Percentiles rank a stretch among this genome's conserved stretches.
Evolutionary conservation across 306 rosid species (phyloP).

Genomic region (Macrotyloma uniflorum): DNA sequence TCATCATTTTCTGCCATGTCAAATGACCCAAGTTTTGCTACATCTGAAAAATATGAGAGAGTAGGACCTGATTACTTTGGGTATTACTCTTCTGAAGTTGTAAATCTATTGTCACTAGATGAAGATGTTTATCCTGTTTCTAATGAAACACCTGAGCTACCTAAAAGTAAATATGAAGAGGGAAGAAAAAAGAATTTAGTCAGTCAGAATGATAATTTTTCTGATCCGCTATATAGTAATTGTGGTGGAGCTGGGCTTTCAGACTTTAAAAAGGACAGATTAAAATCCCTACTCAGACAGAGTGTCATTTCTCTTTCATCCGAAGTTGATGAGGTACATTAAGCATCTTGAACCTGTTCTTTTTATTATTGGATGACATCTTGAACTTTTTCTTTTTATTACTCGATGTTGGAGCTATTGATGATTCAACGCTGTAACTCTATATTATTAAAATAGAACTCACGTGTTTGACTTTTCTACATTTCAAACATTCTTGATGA

Average conservation of each 20-base stretch:
- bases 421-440: neutral
- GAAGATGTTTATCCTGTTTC: constrained; percentile 50
- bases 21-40: constrained; percentile 42
- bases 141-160: constrained; percentile 34
- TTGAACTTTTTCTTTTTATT: constrained; percentile 27
- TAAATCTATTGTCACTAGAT: constrained; percentile 59
- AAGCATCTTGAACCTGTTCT: constrained; percentile 34
- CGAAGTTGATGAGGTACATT: constrained; percentile 83
- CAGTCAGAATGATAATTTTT: constrained; percentile 21
- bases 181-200: constrained; percentile 39
- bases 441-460: constrained; percentile 1
- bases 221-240: constrained; percentile 49
- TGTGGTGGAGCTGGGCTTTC: constrained; percentile 57
- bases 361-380: constrained; percentile 22
- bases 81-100: constrained; percentile 61
- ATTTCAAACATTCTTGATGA: neutral
- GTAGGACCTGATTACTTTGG: constrained; percentile 85
- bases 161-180: constrained; percentile 34
- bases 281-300: constrained; percentile 71
- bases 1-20: constrained; percentile 66
- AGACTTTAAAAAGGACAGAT: constrained; percentile 58
- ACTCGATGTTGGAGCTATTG: constrained; percentile 10
- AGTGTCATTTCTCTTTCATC: constrained; percentile 67
- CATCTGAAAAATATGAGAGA: constrained; percentile 43
- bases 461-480: neutral